Percentiles rank a stretch among this genome's conserved stretches.
These are phyloP conservation scores for Solanum piurae DNA, from an alignment of 257 asterid species.

Conservation along the genomic window DNA sequence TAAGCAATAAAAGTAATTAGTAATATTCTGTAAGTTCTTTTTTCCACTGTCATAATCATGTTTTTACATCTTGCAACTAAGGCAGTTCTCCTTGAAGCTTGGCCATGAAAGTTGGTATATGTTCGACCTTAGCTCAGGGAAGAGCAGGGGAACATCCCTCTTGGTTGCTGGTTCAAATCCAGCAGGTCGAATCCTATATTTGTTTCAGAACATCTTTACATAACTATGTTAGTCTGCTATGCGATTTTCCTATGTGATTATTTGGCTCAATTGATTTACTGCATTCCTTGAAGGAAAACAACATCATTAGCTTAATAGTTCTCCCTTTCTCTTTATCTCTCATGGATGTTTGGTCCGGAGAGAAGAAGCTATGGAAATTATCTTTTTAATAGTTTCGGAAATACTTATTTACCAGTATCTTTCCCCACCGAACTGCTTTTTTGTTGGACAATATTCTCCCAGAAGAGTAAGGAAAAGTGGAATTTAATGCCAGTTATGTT, in stretches of 20 bases:
- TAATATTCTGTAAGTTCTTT: neutral
- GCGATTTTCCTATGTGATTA: neutral
- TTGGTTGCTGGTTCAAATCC: constrained; percentile 21
- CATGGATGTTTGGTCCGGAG: neutral
- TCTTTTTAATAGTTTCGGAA: neutral
- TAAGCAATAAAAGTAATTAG: neutral
- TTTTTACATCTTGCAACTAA: neutral
- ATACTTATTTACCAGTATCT: neutral
- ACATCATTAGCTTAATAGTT: neutral
- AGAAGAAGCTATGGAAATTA: neutral
- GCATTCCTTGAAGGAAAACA: neutral
- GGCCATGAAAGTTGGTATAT: neutral
- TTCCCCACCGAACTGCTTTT: neutral
- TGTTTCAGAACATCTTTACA: neutral
- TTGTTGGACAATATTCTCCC: neutral
- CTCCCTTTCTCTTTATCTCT: neutral
- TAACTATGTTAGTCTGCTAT: neutral
- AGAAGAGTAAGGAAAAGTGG: neutral
- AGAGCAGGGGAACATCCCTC: constrained; percentile 20
- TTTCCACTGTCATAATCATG: neutral
- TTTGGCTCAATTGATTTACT: neutral
- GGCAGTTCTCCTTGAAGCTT: neutral
- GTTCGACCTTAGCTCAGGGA: constrained; percentile 16
- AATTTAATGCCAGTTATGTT: neutral
- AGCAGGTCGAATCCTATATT: constrained; percentile 5